Evolutionary conservation across 1,139 yeast genomes (phyloP).

Genomic region (Suhomyces choctaworum): DNA sequence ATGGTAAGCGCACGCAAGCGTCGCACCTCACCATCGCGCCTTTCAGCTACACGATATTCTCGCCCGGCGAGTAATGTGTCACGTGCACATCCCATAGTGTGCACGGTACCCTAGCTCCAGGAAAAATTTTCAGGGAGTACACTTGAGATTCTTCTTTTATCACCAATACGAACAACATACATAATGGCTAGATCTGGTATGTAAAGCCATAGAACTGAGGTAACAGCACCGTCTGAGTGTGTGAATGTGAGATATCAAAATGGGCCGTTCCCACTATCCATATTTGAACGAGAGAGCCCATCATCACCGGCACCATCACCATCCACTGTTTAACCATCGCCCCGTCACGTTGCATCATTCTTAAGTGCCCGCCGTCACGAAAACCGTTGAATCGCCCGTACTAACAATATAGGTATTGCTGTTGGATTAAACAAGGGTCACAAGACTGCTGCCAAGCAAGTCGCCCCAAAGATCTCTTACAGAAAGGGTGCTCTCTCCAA

Average conservation of each 20-base stretch:
- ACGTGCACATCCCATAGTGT: constrained; percentile 6
- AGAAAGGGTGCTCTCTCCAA: constrained; percentile 96
- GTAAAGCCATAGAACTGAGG: constrained; percentile 24
- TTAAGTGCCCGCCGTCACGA: too few species aligned
- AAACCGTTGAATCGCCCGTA: too few species aligned
- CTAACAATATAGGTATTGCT: constrained; percentile 73
- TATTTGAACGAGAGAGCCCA: not conserved
- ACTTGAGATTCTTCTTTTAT: constrained; percentile 14
- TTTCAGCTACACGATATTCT: too few species aligned
- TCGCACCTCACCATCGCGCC: too few species aligned
- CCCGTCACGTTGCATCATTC: too few species aligned
- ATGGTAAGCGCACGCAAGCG: constrained; percentile 1
- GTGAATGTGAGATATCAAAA: too few species aligned
- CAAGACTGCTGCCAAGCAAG: constrained; percentile 92
- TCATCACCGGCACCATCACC: too few species aligned
- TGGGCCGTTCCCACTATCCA: too few species aligned
- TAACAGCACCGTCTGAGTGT: not conserved
- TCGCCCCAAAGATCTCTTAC: constrained; percentile 92
- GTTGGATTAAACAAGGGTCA: constrained; percentile 99
- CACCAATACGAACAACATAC: constrained; percentile 15
- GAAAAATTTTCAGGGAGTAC: constrained; percentile 14
- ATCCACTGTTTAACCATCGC: too few species aligned
- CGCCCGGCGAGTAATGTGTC: not conserved
- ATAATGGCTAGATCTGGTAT: constrained; percentile 66
- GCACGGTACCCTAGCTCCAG: constrained; percentile 14